Conservation (phyloP, 2,329 filamentous ascomycete genomes). For the Knoxdaviesia proteae region DNA sequence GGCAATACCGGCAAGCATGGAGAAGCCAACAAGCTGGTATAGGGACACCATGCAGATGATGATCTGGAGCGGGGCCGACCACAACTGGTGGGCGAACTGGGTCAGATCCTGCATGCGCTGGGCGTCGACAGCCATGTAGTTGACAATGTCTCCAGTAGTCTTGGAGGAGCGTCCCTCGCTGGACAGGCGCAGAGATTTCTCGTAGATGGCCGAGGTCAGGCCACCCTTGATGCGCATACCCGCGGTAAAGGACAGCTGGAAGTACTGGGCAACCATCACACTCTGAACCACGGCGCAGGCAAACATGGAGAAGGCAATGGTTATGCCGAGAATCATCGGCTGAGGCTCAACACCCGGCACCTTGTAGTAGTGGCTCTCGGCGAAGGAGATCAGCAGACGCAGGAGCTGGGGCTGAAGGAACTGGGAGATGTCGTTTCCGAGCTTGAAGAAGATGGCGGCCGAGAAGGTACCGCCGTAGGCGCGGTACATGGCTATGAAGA, state of each 20-base stretch:
- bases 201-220: constrained; percentile 76
- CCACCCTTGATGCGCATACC: constrained; percentile 94
- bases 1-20: constrained; percentile 85
- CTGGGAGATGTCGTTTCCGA: constrained; percentile 65
- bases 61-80: constrained; percentile 96
- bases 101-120: constrained; percentile 87
- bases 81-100: constrained; percentile 85
- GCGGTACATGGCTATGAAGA: constrained; percentile 71
- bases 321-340: constrained; percentile 63
- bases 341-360: constrained; percentile 37
- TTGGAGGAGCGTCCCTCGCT: constrained; percentile 81
- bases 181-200: constrained; percentile 73
- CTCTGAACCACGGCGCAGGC: constrained; percentile 70
- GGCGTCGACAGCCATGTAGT: constrained; percentile 97
- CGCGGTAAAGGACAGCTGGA: constrained; percentile 82
- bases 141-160: constrained; percentile 93
- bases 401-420: constrained; percentile 86
- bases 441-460: constrained; percentile 67
- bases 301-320: constrained; percentile 88
- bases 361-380: constrained; percentile 48
- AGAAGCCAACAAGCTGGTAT: constrained; percentile 83
- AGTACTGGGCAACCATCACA: constrained; percentile 80
- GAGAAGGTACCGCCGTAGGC: constrained; percentile 75
- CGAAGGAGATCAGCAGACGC: constrained; percentile 63
- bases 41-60: constrained; percentile 85